A percentile compares a stretch with the other conserved stretches of the same genome.
Evolutionary conservation across 495 filamentous ascomycete species (phyloP).

Genomic region (Penicillium waksmanii): DNA sequence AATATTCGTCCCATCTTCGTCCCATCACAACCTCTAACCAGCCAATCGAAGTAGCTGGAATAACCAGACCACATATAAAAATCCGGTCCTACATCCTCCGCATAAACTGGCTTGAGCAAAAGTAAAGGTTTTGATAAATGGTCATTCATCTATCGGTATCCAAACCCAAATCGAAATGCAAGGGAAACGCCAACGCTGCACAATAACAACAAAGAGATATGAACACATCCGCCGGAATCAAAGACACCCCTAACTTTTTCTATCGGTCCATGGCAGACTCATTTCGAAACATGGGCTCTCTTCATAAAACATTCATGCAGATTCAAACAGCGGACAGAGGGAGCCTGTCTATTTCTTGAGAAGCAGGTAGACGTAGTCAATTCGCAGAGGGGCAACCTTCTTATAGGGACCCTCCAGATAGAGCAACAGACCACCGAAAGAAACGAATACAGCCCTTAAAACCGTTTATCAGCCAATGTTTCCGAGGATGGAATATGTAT

Average conservation of each 20-base stretch:
- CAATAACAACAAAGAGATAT: slow-evolving; percentile 30
- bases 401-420: slow-evolving; percentile 92
- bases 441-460: slow-evolving; percentile 83
- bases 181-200: slow-evolving; percentile 39
- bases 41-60: not conserved
- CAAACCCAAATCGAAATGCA: slow-evolving; percentile 29
- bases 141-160: slow-evolving; percentile 36
- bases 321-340: not conserved
- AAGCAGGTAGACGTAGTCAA: slow-evolving; percentile 92
- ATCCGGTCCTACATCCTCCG: not conserved
- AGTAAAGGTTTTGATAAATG: slow-evolving; percentile 22
- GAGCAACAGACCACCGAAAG: slow-evolving; percentile 89
- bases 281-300: not conserved
- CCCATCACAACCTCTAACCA: not conserved
- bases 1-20: not conserved
- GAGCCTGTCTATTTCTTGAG: slow-evolving; percentile 73
- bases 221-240: slow-evolving; percentile 23
- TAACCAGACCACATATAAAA: not conserved
- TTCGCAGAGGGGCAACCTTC: slow-evolving; percentile 85
- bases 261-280: not conserved
- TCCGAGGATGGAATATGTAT: not conserved
- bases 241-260: slow-evolving; percentile 23
- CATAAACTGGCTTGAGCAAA: slow-evolving; percentile 8
- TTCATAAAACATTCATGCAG: not conserved
- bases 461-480: slow-evolving; percentile 9